phyloP scores from a whole-genome alignment of 2,329 filamentous ascomycete genomes.

The Sporothrix globosa region DNA sequence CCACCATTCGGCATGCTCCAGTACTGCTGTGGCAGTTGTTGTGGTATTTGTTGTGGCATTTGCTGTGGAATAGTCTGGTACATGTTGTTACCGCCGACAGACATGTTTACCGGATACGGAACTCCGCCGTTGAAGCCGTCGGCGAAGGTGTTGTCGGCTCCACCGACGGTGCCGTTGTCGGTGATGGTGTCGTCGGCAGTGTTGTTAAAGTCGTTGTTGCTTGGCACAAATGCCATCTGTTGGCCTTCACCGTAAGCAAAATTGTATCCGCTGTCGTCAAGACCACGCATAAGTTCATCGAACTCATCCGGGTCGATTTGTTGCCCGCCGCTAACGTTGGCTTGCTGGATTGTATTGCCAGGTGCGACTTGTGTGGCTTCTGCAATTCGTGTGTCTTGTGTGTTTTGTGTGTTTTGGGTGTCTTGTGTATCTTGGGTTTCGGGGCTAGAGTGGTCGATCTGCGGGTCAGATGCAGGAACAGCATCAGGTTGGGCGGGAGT shows the following conservation, averaged over 20 bases:
- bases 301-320: slow-evolving; percentile 1
- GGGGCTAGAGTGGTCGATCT: slow-evolving; percentile 25
- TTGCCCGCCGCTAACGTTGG: background rate
- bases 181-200: background rate
- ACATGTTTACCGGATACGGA: background rate
- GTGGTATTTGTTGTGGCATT: slow-evolving; percentile 12
- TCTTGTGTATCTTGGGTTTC: slow-evolving; percentile 2
- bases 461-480: slow-evolving; percentile 27
- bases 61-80: slow-evolving; percentile 10
- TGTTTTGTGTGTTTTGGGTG: background rate
- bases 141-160: background rate
- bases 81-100: background rate
- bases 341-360: background rate
- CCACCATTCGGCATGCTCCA: slow-evolving; percentile 22
- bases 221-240: slow-evolving; percentile 3
- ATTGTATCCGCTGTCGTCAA: slow-evolving; percentile 29
- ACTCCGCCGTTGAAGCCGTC: slow-evolving; percentile 2
- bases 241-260: slow-evolving; percentile 10
- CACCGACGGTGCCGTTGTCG: background rate
- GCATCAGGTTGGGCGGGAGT: background rate
- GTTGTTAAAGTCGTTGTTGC: slow-evolving; percentile 18
- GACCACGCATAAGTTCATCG: slow-evolving; percentile 24
- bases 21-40: background rate
- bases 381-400: background rate
- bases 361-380: background rate